Evolutionary conservation across 495 filamentous ascomycete genomes (phyloP), one percentile per base, ranked within the genome.

Genomic region (Sabuloglossum arenarium): DNA sequence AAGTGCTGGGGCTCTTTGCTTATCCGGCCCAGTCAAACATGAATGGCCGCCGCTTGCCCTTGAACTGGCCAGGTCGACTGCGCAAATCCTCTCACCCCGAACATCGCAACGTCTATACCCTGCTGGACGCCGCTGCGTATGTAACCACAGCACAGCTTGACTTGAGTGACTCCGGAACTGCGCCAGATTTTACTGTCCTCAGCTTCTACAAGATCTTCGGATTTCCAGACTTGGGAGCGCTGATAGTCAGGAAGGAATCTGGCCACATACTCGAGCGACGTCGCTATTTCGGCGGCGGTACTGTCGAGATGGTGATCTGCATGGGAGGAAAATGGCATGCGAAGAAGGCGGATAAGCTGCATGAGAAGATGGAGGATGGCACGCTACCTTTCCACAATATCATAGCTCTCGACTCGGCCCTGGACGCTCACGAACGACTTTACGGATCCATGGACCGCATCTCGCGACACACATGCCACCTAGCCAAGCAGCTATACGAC

Each of bases 151-250:
- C 73, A 3, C 76, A 75, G 2, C 67, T 88, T 56, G 73, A 78
- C 59, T 73, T 90, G 29, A 73, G 70, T 42, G 71, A 87, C 57
- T 61, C 75, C 1, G 68, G 70, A 11, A 66, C 63, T 19, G 80
- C 84, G 6, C 83, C 84, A 0, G 85, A 89, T 60, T 88, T 88
- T 58, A 79, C 73, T 6, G 78, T 75, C 39, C 58, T 88, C 25
- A 84, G 80, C 9, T 78, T 88, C 62, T 88, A 88, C 66, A 89
- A 89, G 66, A 84, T 88, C 53, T 88, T 88, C 63, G 85, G 85
- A 14, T 85, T 85, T 56, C 85, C 85, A 0, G 80, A 88, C 56
- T 70, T 89, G 14, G 85, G 85, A 1, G 84, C 75, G 6, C 65
- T 89, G 27, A 73, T 87, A 32, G 74, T 88, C 12, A 75, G 81